Base-by-base conservation (phyloP, 345 rosid species). In the Adansonia digitata region DNA sequence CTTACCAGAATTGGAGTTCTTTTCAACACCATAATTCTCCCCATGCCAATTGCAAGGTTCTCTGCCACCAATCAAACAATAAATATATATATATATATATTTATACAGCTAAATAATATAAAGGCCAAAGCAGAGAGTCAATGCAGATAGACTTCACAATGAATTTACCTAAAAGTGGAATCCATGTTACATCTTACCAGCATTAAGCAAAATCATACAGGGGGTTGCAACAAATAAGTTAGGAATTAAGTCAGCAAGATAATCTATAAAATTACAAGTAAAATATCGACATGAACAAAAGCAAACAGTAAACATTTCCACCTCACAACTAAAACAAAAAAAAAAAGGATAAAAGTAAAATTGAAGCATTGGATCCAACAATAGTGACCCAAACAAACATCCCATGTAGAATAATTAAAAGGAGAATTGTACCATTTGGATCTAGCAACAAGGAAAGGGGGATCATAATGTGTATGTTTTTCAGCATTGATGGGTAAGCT, bases 21-120 rank as follows among this genome's bases (percentile, higher is more conserved):
- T 82, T 59, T 81, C 78, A 22, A 75, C 52, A 72, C 79, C 52
- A 77, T 76, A 78, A 42, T 77, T 83, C 46, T 52, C 80, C 11
- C 43, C 74, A 52, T 75, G 75, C 88, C 91, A 86, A 70, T 78
- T 74, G 88, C 82, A 85, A 62, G 81, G 69, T 63, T 77, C 79
- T 22, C 75, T 73, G 55, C 74, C 63, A 76, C 79, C 74, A 77
- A 64, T 74, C 79, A 85, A 31, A 59, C 18, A 15, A 51, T 39
- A 72, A 77, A 20, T 35, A 35, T 12, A 10, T 72, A 43, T 24
- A 9, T 56, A 51, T 10, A 70, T 7, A 40, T 7, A 9, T 1
- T 7, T 13, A 42, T 13, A 1, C 1, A 17, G 20, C 48, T 43
- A 14, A 43, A 8, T 43, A 3, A 12, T 43, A 40, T 43, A 26